Conservation (phyloP, 1,284 basidiomycete species). For the Trichosporon asahii region DNA sequence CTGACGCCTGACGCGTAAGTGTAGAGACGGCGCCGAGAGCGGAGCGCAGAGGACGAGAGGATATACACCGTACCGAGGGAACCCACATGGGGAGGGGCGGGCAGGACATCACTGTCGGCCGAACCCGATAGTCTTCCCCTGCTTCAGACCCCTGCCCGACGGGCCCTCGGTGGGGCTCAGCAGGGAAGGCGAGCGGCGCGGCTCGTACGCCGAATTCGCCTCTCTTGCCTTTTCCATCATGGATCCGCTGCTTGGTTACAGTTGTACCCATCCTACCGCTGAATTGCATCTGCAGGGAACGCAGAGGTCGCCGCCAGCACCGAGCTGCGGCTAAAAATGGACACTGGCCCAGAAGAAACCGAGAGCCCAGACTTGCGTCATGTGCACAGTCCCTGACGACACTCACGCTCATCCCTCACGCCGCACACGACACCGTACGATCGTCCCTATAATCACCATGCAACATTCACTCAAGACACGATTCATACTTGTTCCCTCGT, state of each 20-base stretch:
- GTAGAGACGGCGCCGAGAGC: background rate
- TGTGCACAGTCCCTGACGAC: background rate
- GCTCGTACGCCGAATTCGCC: background rate
- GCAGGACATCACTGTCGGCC: background rate
- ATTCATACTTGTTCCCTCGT: slow-evolving; percentile 25
- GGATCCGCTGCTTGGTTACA: background rate
- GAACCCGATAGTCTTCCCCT: background rate
- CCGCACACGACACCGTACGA: background rate
- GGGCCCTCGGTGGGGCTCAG: background rate
- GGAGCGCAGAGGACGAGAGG: background rate
- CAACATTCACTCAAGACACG: slow-evolving; percentile 22
- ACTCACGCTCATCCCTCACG: background rate
- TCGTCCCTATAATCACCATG: background rate
- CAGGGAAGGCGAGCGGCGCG: background rate
- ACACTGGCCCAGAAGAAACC: background rate
- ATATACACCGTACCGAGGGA: background rate
- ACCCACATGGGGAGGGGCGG: background rate
- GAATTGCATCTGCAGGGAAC: too few species aligned
- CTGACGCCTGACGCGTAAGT: slow-evolving; percentile 4
- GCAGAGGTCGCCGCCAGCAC: background rate
- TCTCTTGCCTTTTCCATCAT: background rate
- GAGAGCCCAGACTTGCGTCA: background rate
- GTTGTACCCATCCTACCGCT: too few species aligned
- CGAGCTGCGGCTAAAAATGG: background rate
- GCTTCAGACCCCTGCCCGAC: background rate